Evolutionary conservation across 176 grass and related monocot genomes (phyloP), one percentile per base, ranked within the genome.

Genomic region (Phoenix dactylifera): DNA sequence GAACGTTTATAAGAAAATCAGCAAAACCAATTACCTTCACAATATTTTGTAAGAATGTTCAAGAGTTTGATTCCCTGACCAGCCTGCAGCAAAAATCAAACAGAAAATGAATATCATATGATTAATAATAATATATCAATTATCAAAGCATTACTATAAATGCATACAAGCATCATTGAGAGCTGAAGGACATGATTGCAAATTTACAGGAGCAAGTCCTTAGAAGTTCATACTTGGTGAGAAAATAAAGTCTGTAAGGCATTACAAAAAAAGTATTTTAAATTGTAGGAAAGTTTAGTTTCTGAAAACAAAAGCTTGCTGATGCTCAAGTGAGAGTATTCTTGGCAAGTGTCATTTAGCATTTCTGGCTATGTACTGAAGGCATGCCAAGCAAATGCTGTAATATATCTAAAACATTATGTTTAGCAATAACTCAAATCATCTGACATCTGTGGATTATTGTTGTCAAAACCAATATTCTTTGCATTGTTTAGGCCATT

Each of bases 21-120:
- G 22, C 22, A 54, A 15, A 20, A 69, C 26, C 26, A 6, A 73
- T 70, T 32, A 98, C 93, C 81, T 85, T 98, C 93, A 58, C 84
- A 98, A 67, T 92, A 98, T 72, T 98, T 98, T 57, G 87, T 84
- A 60, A 98, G 84, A 83, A 98, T 92, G 26, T 92, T 98, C 70
- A 98, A 66, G 66, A 98, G 84, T 76, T 89, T 92, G 61, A 88
- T 81, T 32, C 93, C 87, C 65, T 83, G 84, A 49, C 81, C 93
- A 71, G 76, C 82, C 93, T 98, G 81, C 56, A 79, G 50, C 22
- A 52, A 52, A 18, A 52, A 52, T 3, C 22, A 51, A 16, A 5
- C 3, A 51, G 14, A 4, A 18, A 26, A 52, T 52, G 16, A 52
- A 56, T 55, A 56, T 44, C 26, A 66, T 18, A 19, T 26, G 15